phyloP scores from a whole-genome alignment of 2,329 filamentous ascomycete species.

The Escovopsis sp. region DNA sequence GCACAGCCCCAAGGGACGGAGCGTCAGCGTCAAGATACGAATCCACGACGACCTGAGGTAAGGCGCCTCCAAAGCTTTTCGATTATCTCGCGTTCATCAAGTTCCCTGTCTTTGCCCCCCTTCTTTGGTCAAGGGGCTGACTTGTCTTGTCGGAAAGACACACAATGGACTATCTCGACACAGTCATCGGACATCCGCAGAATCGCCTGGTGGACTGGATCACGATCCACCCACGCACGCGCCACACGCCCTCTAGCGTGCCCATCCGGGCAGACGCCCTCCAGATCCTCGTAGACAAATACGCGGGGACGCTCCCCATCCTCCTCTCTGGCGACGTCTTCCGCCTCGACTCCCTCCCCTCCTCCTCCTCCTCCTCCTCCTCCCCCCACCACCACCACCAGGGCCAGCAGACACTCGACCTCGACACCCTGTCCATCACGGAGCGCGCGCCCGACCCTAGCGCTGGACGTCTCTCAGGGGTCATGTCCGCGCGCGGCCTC shows the following conservation, averaged over 20 bases:
- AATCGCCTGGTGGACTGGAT: conserved; percentile 48
- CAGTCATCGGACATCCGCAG: conserved; percentile 39
- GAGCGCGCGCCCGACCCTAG: conserved; percentile 13
- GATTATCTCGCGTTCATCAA: too few relatives aligned
- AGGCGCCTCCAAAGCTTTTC: background rate
- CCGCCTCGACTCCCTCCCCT: conserved; percentile 35
- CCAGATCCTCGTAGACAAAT: conserved; percentile 35
- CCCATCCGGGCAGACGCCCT: conserved; percentile 50
- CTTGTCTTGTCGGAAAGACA: conserved; percentile 19
- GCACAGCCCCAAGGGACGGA: conserved; percentile 32
- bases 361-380: too few relatives aligned
- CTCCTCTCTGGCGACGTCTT: conserved; percentile 59
- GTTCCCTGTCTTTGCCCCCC: too few relatives aligned
- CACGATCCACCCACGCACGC: conserved; percentile 54
- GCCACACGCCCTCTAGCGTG: conserved; percentile 43
- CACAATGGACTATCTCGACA: conserved; percentile 48
- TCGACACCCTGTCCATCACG: conserved; percentile 16
- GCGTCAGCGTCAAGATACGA: conserved; percentile 57
- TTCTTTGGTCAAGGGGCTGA: background rate
- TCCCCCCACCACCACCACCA: too few relatives aligned
- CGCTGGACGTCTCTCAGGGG: conserved; percentile 40
- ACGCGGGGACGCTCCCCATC: conserved; percentile 42
- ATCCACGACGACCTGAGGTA: conserved; percentile 49
- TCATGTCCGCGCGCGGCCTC: conserved; percentile 57
- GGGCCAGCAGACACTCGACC: conserved; percentile 14